Evolutionary conservation across 495 filamentous ascomycete species (phyloP), one percentile per base, ranked within the genome.

Genomic region (Stereocaulon alpinum): DNA sequence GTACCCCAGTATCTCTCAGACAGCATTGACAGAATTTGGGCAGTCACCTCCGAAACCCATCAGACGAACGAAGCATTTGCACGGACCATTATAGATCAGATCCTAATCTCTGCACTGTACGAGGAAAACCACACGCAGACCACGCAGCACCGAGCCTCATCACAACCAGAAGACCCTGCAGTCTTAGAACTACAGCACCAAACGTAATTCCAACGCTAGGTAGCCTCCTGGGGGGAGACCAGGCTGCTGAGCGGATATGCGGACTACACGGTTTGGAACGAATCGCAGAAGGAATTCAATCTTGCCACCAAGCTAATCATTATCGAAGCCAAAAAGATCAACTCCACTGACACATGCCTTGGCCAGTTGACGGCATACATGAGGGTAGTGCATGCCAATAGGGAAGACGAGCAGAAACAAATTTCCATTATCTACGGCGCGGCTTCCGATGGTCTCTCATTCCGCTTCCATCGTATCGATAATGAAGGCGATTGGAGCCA

Each of bases 241-340:
- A 61, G 34, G 59, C 54, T 61, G 37, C 42, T 58, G 4, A 27
- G 52, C 34, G 34, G 34, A 37, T 37, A 37, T 37, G 55, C 56
- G 24, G 60, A 62, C 56, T 60, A 62, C 49, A 62, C 40, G 6
- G n/a, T 62, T 24, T 60, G 60, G 60, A 54, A 62, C 41, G 60
- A 62, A 30, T 48, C 43, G 18, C 30, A 14, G 49, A 60, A 29
- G 27, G 41, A 22, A 34, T 15, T 14, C 55, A 57, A 22, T 34
- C 22, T 52, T 20, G 60, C 60, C 40, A 60, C 43, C 22, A 62
- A 62, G 32, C 20, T 61, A 7, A 49, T 62, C 15, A 52, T 60
- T 50, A 40, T 62, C 22, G 55, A 59, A 52, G 60, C 60, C 22
- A 60, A 62, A 30, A 40, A 29, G 22, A 22, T 32, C 40, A 17